These are phyloP conservation scores for Neurospora sp. DNA, from an alignment of 495 filamentous ascomycete genomes.

Conservation along the genomic window DNA sequence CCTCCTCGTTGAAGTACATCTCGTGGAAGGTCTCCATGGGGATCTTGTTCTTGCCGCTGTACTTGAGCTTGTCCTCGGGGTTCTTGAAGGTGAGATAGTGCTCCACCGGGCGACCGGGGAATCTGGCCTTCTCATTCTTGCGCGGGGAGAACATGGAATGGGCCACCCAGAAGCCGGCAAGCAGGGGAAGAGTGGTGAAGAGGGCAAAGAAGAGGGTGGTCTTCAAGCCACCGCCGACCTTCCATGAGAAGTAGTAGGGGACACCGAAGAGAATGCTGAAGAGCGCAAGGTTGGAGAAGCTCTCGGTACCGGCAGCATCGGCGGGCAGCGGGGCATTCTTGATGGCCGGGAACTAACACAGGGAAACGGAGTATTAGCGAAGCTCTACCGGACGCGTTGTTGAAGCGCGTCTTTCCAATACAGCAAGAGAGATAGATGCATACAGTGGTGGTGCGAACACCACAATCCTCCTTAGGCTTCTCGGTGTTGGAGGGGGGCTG, in stretches of 20 bases:
- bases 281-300: conserved; percentile 59
- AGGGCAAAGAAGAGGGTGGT: conserved; percentile 62
- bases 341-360: conserved; percentile 58
- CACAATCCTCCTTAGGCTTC: conserved; percentile 51
- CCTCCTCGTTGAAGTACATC: conserved; percentile 79
- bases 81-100: conserved; percentile 80
- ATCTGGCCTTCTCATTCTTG: conserved; percentile 67
- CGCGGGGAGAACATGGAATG: conserved; percentile 58
- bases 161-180: conserved; percentile 62
- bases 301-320: conserved; percentile 58
- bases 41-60: conserved; percentile 68
- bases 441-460: conserved; percentile 65
- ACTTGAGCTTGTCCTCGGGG: conserved; percentile 58
- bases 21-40: conserved; percentile 82
- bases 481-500: conserved; percentile 45
- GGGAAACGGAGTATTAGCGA: conserved; percentile 1
- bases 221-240: conserved; percentile 61
- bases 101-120: conserved; percentile 70
- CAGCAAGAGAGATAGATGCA: conserved; percentile 10
- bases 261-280: conserved; percentile 46
- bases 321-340: conserved; percentile 75
- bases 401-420: background rate
- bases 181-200: conserved; percentile 54
- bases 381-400: conserved; percentile 7
- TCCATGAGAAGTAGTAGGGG: conserved; percentile 58